Percentiles rank a stretch among this genome's conserved stretches.
Conservation (phyloP, 225 moss, liverwort and hornwort genomes). For the Antitrichia curtipendula region DNA sequence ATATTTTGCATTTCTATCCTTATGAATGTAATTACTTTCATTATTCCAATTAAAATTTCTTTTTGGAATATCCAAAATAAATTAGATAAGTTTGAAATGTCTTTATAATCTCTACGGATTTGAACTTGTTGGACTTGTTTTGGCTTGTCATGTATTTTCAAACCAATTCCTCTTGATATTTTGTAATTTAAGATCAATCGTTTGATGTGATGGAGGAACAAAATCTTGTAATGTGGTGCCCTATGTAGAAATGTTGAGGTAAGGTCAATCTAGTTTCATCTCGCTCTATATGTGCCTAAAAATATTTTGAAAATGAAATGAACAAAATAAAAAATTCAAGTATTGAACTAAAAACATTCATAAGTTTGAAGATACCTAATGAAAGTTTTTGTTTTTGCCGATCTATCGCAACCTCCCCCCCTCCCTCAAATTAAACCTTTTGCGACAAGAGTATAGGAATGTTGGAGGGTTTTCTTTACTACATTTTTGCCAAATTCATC, state of each 20-base stretch:
- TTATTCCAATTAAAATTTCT: background rate
- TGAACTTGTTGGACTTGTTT: background rate
- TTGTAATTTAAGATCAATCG: background rate
- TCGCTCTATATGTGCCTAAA: fast-evolving
- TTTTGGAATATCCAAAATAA: background rate
- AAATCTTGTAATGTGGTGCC: fast-evolving
- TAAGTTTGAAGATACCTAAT: fast-evolving
- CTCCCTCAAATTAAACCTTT: fast-evolving
- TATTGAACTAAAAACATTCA: fast-evolving
- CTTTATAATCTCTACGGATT: fast-evolving
- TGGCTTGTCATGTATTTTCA: background rate
- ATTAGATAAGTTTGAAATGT: background rate
- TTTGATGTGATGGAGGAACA: background rate
- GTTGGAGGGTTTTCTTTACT: background rate
- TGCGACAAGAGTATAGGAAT: fast-evolving
- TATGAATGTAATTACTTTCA: too few species aligned
- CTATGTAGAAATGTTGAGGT: fast-evolving
- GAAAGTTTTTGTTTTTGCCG: fast-evolving
- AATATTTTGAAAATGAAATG: background rate
- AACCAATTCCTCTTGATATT: fast-evolving
- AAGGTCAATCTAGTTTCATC: background rate
- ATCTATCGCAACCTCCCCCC: fast-evolving
- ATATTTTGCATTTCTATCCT: background rate
- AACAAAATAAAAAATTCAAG: too few species aligned
- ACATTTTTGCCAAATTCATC: background rate